Conservation (phyloP, 2,329 filamentous ascomycete species). For the Clathrospora elynae region DNA sequence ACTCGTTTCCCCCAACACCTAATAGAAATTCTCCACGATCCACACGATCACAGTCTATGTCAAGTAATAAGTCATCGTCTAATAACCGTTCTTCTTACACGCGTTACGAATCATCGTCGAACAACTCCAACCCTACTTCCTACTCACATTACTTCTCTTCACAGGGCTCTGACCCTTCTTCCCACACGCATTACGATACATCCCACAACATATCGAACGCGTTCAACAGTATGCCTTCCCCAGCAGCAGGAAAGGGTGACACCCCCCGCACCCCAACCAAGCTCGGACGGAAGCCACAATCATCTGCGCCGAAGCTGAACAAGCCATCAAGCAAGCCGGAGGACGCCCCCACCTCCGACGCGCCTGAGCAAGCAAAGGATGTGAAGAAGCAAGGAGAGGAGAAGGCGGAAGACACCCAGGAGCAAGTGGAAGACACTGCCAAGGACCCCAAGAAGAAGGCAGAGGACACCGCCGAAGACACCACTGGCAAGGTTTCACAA, state of each 20-base stretch:
- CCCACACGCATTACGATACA: constrained; percentile 38
- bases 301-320: constrained; percentile 51
- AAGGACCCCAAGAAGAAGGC: constrained; percentile 47
- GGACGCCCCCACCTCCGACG: constrained; percentile 46
- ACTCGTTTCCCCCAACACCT: constrained; percentile 58
- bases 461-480: constrained; percentile 45
- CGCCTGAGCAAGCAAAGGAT: constrained; percentile 45
- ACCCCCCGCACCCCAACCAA: constrained; percentile 58
- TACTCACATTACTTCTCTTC: too few species aligned
- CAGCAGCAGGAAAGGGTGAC: constrained; percentile 57
- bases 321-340: constrained; percentile 39
- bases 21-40: constrained; percentile 50
- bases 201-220: constrained; percentile 39
- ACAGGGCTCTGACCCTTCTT: too few species aligned
- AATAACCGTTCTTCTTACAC: constrained; percentile 24
- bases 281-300: constrained; percentile 53
- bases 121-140: too few species aligned
- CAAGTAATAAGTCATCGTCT: constrained; percentile 43
- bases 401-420: constrained; percentile 42
- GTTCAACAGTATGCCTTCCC: constrained; percentile 54
- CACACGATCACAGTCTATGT: constrained; percentile 48
- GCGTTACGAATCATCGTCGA: too few species aligned
- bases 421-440: constrained; percentile 37
- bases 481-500: constrained; percentile 55
- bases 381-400: constrained; percentile 47